Percentiles rank a stretch among this genome's conserved stretches.
phyloP scores from a whole-genome alignment of 2,329 filamentous ascomycete species.

The Talaromyces sp. region DNA sequence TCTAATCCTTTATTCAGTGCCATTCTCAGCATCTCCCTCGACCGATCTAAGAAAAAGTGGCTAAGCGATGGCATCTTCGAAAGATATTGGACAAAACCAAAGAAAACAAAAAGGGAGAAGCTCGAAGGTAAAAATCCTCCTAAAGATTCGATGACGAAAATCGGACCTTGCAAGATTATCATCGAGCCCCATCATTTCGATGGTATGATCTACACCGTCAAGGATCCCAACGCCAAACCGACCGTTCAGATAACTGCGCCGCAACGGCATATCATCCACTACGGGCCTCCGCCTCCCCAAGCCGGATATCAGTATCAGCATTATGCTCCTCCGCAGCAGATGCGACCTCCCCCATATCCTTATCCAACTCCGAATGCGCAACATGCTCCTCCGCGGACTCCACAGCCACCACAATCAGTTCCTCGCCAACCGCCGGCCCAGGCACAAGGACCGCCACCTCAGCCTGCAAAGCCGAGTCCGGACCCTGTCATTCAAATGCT shows the following conservation, averaged over 20 bases:
- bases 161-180: conserved; percentile 58
- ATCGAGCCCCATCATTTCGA: conserved; percentile 64
- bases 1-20: conserved; percentile 41
- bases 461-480: conserved; percentile 43
- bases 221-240: conserved; percentile 44
- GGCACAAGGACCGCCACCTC: conserved; percentile 28
- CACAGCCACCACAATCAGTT: conserved; percentile 22
- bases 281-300: conserved; percentile 33
- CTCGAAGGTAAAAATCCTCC: conserved; percentile 47
- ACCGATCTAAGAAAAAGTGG: conserved; percentile 59
- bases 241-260: conserved; percentile 37
- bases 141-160: conserved; percentile 52
- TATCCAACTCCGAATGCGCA: conserved; percentile 26
- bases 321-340: conserved; percentile 31
- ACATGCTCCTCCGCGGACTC: conserved; percentile 22
- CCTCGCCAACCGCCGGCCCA: conserved; percentile 28
- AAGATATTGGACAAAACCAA: conserved; percentile 58
- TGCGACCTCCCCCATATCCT: conserved; percentile 28
- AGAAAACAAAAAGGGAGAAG: conserved; percentile 53
- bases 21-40: conserved; percentile 56
- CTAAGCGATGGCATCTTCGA: conserved; percentile 53
- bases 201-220: conserved; percentile 55
- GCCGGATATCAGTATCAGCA: conserved; percentile 44
- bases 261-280: conserved; percentile 44
- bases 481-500: conserved; percentile 54